These are phyloP conservation scores for Entonaema liquescens DNA, from an alignment of 495 filamentous ascomycete species.

Conservation along the genomic window DNA sequence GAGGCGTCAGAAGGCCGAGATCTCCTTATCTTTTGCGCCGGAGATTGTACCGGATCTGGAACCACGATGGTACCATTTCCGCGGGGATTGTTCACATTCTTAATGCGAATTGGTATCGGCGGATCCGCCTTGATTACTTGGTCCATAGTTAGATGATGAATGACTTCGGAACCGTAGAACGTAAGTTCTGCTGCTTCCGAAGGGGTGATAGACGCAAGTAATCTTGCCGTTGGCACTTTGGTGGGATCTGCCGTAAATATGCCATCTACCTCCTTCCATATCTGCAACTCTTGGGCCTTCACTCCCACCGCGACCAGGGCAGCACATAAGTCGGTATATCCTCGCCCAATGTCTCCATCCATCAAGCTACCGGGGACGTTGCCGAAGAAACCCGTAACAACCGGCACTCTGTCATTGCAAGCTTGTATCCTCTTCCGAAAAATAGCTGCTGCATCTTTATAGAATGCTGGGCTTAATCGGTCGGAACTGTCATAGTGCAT, in stretches of 20 bases:
- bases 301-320: constrained; percentile 82
- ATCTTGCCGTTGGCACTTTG: constrained; percentile 84
- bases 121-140: constrained; percentile 89
- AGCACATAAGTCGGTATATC: constrained; percentile 90
- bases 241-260: constrained; percentile 90
- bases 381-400: constrained; percentile 88
- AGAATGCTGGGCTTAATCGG: constrained; percentile 81
- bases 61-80: constrained; percentile 89
- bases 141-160: constrained; percentile 98
- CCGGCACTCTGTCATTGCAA: constrained; percentile 76
- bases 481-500: constrained; percentile 68
- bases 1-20: constrained; percentile 55
- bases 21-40: constrained; percentile 56
- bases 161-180: constrained; percentile 94
- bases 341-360: constrained; percentile 78
- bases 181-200: constrained; percentile 90
- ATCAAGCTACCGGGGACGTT: constrained; percentile 82
- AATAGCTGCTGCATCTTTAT: constrained; percentile 69
- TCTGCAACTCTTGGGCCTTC: constrained; percentile 80
- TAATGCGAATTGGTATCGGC: constrained; percentile 92
- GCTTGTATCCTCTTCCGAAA: constrained; percentile 73
- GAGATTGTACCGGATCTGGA: constrained; percentile 58
- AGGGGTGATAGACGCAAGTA: constrained; percentile 81
- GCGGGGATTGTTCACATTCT: constrained; percentile 95
- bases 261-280: constrained; percentile 94